Percentiles rank a stretch among this genome's conserved stretches.
Conservation (phyloP, 257 asterid genomes). For the Penstemon barbatus region DNA sequence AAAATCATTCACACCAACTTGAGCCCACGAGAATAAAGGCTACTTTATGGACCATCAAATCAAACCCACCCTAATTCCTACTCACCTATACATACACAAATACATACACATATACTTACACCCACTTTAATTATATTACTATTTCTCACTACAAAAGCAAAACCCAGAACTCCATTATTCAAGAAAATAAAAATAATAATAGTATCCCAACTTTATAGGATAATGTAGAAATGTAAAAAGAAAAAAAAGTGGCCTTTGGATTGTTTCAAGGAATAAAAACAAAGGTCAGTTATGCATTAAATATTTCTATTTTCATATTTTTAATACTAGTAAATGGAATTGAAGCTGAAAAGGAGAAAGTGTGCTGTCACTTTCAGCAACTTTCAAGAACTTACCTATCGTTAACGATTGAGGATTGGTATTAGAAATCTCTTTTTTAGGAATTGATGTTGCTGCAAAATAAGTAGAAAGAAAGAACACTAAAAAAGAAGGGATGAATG, state of each 20-base stretch:
- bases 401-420: not conserved
- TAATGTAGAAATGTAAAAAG: conserved; percentile 1
- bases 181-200: conserved; percentile 6
- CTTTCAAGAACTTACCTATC: not conserved
- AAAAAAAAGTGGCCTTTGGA: conserved; percentile 15
- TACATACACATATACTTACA: conserved; percentile 1
- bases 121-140: not conserved
- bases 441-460: not conserved
- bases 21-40: conserved; percentile 64
- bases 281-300: not conserved
- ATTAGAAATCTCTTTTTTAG: conserved; percentile 4
- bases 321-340: not conserved
- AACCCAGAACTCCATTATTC: conserved; percentile 6
- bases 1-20: conserved; percentile 52
- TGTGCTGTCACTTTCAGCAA: conserved; percentile 5
- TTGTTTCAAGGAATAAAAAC: not conserved
- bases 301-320: not conserved
- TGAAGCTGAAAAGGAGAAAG: not conserved
- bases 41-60: conserved; percentile 46
- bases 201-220: conserved; percentile 9
- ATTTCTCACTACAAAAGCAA: conserved; percentile 15
- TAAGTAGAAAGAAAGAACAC: too few relatives aligned
- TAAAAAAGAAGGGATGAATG: too few relatives aligned
- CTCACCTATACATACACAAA: conserved; percentile 9
- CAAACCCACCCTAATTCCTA: conserved; percentile 26